Percentiles rank a stretch among this genome's conserved stretches.
Conservation (phyloP, 2,329 filamentous ascomycete species). For the Exophiala calicioides region DNA sequence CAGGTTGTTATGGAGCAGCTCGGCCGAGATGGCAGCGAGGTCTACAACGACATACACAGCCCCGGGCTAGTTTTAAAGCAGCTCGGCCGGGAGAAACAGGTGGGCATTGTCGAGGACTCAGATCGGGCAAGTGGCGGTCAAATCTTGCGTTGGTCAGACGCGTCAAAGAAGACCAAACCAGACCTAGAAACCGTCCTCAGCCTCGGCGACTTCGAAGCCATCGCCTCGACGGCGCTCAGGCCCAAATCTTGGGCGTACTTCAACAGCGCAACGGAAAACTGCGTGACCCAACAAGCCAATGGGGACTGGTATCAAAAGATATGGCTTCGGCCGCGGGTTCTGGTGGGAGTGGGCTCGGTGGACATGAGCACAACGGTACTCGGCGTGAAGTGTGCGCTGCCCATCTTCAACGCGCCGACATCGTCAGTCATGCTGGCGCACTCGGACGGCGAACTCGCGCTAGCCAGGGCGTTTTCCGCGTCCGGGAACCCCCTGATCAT, state of each 20-base stretch:
- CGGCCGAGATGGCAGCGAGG: constrained; percentile 47
- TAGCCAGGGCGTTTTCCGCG: constrained; percentile 32
- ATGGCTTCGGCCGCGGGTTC: constrained; percentile 49
- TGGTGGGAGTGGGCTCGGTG: constrained; percentile 43
- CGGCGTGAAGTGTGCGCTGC: constrained; percentile 23
- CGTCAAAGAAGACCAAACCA: constrained; percentile 9
- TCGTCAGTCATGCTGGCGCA: constrained; percentile 47
- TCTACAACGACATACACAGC: constrained; percentile 47
- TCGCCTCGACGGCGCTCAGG: constrained; percentile 17
- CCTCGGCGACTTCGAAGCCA: constrained; percentile 28
- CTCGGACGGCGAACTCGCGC: constrained; percentile 45
- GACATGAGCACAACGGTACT: constrained; percentile 36
- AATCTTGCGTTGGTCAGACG: too few species aligned
- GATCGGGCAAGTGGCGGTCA: constrained; percentile 25
- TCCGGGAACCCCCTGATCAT: constrained; percentile 25
- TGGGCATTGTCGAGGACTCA: constrained; percentile 26
- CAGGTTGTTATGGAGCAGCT: constrained; percentile 49
- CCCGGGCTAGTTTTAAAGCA: constrained; percentile 28
- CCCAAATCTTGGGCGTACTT: constrained; percentile 34
- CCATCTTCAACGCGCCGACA: constrained; percentile 27
- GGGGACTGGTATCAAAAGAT: constrained; percentile 42
- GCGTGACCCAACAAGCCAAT: constrained; percentile 22
- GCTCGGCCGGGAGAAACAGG: constrained; percentile 21
- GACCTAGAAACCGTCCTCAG: constrained; percentile 25
- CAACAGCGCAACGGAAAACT: constrained; percentile 28